These are phyloP conservation scores for Cercospora beticola DNA, from an alignment of 2,329 filamentous ascomycete genomes.

Conservation along the genomic window DNA sequence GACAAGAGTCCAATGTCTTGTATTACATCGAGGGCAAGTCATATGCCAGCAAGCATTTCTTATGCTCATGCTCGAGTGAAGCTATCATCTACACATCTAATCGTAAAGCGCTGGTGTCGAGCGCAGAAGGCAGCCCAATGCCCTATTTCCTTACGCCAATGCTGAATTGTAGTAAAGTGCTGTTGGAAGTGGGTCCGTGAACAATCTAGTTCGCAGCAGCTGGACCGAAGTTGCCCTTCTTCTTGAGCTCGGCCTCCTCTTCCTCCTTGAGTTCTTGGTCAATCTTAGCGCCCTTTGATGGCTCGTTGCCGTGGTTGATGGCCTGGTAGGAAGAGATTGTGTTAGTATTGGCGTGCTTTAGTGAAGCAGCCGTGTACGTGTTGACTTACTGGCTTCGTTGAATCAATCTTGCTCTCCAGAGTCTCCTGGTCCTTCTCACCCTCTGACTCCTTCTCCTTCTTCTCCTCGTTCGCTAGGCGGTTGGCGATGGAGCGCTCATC, in stretches of 20 bases:
- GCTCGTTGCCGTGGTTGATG: constrained; percentile 68
- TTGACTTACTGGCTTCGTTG: constrained; percentile 48
- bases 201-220: constrained; percentile 26
- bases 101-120: background rate
- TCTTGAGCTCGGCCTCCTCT: constrained; percentile 63
- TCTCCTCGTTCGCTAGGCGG: constrained; percentile 64
- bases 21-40: background rate
- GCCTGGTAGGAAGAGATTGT: constrained; percentile 45
- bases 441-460: constrained; percentile 49
- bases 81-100: constrained; percentile 12
- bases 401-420: constrained; percentile 55
- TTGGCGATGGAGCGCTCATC: constrained; percentile 71
- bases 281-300: constrained; percentile 68
- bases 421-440: constrained; percentile 40
- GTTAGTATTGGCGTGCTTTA: background rate
- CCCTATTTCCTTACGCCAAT: background rate
- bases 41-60: constrained; percentile 1
- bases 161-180: constrained; percentile 3
- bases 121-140: background rate
- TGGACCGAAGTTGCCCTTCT: constrained; percentile 54
- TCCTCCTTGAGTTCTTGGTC: constrained; percentile 68
- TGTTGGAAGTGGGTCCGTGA: background rate
- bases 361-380: background rate
- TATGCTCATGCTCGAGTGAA: background rate
- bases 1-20: background rate